A percentile compares a stretch with the other conserved stretches of the same genome.
phyloP scores from a whole-genome alignment of 2,329 filamentous ascomycete species.

The Thelonectria rubi region DNA sequence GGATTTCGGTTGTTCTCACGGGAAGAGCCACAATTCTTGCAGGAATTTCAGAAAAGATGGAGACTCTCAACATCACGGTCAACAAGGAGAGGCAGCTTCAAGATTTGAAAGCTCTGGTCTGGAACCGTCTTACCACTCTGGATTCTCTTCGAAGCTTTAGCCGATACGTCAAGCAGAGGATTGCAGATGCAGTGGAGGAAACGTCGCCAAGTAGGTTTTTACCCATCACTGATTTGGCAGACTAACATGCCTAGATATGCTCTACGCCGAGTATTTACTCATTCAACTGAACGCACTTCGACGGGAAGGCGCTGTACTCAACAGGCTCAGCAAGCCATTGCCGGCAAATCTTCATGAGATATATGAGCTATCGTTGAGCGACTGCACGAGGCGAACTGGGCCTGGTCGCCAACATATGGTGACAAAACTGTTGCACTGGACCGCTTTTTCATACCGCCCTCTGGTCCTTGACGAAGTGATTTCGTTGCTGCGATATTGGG shows the following conservation, averaged over 20 bases:
- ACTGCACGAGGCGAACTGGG: conserved; percentile 40
- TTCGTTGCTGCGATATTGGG: conserved; percentile 32
- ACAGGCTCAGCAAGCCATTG: conserved; percentile 38
- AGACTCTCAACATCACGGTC: conserved; percentile 28
- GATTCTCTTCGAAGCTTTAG: conserved; percentile 39
- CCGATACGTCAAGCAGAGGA: conserved; percentile 43
- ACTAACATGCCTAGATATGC: conserved; percentile 39
- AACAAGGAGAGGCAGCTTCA: conserved; percentile 41
- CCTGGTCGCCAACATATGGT: conserved; percentile 30
- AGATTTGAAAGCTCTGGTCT: conserved; percentile 43
- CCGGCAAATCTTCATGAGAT: conserved; percentile 39
- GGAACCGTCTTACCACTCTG: conserved; percentile 41
- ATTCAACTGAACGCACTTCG: conserved; percentile 43
- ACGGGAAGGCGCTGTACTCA: conserved; percentile 46
- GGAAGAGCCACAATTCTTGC: conserved; percentile 29
- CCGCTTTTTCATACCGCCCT: conserved; percentile 37
- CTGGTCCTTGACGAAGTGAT: conserved; percentile 38
- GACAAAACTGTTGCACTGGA: conserved; percentile 41
- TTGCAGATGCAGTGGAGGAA: conserved; percentile 43
- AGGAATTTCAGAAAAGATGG: conserved; percentile 15
- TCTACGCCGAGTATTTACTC: conserved; percentile 50
- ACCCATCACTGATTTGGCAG: too few relatives aligned
- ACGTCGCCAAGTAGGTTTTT: conserved; percentile 44
- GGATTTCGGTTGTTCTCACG: conserved; percentile 42
- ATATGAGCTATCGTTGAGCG: conserved; percentile 40